These are phyloP conservation scores for Penicillium cosmopolitanum DNA, from an alignment of 495 filamentous ascomycete species.

Conservation along the genomic window DNA sequence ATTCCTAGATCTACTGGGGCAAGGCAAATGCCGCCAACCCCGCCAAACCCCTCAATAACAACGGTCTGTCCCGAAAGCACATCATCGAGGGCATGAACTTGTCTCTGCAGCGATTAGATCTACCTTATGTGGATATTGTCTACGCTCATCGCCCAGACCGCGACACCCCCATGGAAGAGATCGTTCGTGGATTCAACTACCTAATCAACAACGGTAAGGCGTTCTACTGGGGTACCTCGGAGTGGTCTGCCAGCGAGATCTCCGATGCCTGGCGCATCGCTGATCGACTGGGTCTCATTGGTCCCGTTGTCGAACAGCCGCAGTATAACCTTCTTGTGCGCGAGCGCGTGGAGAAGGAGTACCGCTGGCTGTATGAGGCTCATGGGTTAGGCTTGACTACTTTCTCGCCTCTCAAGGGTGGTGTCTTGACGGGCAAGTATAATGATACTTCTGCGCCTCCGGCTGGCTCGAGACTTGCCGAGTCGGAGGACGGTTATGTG, in stretches of 20 bases:
- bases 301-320: conserved; percentile 83
- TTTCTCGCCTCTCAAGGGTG: conserved; percentile 72
- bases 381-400: conserved; percentile 72
- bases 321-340: conserved; percentile 77
- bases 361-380: conserved; percentile 64
- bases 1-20: conserved; percentile 67
- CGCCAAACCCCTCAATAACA: conserved; percentile 69
- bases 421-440: conserved; percentile 83
- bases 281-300: conserved; percentile 74
- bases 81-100: conserved; percentile 70
- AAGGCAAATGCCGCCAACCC: conserved; percentile 60
- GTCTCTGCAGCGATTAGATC: conserved; percentile 68
- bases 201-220: conserved; percentile 76
- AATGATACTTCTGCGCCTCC: conserved; percentile 55
- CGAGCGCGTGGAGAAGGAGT: conserved; percentile 78
- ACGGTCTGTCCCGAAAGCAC: conserved; percentile 82
- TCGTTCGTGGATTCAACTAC: conserved; percentile 83
- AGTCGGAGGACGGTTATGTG: conserved; percentile 43
- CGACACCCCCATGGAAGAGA: conserved; percentile 84
- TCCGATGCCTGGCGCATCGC: conserved; percentile 74
- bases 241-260: conserved; percentile 85
- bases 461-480: conserved; percentile 42
- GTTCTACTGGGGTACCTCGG: conserved; percentile 90
- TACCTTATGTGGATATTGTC: conserved; percentile 75
- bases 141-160: conserved; percentile 86